phyloP scores from a whole-genome alignment of 768 basidiomycete species.

The Suillus subluteus region DNA sequence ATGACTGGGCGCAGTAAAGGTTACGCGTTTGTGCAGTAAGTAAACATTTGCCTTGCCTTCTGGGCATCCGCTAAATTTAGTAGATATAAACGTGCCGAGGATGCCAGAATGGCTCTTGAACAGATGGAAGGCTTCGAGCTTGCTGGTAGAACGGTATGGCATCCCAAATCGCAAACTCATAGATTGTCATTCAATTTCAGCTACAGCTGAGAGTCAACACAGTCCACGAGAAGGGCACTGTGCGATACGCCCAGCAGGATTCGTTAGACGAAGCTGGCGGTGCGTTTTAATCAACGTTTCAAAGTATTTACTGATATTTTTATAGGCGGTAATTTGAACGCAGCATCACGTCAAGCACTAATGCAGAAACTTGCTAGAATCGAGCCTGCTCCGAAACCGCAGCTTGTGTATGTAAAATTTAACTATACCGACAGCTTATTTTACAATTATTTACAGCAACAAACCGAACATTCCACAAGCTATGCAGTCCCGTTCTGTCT shows the following conservation, averaged over 20 bases:
- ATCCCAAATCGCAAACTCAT: constrained; percentile 21
- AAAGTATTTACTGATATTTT: constrained; percentile 16
- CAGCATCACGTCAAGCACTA: constrained; percentile 97
- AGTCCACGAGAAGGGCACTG: constrained; percentile 87
- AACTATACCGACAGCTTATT: constrained; percentile 19
- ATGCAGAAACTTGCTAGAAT: constrained; percentile 99
- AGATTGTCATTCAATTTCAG: constrained; percentile 10
- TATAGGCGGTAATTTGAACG: constrained; percentile 94
- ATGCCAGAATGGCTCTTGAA: constrained; percentile 95
- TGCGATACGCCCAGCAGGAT: constrained; percentile 75
- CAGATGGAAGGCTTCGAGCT: constrained; percentile 99
- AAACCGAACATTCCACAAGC: constrained; percentile 81
- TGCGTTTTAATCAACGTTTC: constrained; percentile 35
- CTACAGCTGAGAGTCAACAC: constrained; percentile 84
- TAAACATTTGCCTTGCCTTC: constrained; percentile 15
- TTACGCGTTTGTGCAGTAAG: constrained; percentile 96
- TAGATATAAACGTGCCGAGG: constrained; percentile 88
- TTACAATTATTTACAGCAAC: constrained; percentile 44
- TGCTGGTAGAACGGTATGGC: constrained; percentile 85
- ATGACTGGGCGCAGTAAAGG: constrained; percentile 96
- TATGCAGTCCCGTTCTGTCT: constrained; percentile 87
- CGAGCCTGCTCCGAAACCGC: constrained; percentile 63
- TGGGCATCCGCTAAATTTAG: constrained; percentile 8
- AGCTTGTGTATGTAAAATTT: constrained; percentile 57
- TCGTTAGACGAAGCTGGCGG: constrained; percentile 90